A percentile compares a stretch with the other conserved stretches of the same genome.
These are phyloP conservation scores for Rhizomucor pusillus DNA, from an alignment of 371 early-diverging fungal species.

Conservation along the genomic window DNA sequence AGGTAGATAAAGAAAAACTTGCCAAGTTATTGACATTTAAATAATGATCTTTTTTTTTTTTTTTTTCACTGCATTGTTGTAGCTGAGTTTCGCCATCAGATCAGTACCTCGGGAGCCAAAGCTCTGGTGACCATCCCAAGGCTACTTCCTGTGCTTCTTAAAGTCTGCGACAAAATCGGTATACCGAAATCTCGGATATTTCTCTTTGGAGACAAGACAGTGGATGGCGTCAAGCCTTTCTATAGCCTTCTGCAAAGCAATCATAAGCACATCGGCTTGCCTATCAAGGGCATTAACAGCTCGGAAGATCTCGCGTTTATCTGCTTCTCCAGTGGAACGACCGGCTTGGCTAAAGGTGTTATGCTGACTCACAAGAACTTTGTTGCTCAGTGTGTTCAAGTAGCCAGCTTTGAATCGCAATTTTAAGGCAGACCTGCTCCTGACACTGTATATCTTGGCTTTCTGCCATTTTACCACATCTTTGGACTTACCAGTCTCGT, in stretches of 20 bases:
- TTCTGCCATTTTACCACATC: constrained; percentile 82
- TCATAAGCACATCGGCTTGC: constrained; percentile 8
- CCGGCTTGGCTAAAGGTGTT: constrained; percentile 59
- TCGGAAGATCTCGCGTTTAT: constrained; percentile 62
- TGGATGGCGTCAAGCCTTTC: constrained; percentile 20
- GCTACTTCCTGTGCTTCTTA: constrained; percentile 38
- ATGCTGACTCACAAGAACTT: constrained; percentile 40
- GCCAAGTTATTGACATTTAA: no score
- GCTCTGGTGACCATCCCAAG: constrained; percentile 48
- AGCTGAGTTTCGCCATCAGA: constrained; percentile 71
- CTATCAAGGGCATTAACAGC: constrained; percentile 11
- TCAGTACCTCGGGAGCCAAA: constrained; percentile 63
- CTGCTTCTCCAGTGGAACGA: constrained; percentile 86
- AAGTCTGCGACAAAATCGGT: constrained; percentile 46
- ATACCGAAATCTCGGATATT: constrained; percentile 50
- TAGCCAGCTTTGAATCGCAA: constrained; percentile 20
- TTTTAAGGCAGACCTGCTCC: no score
- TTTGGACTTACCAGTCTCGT: constrained; percentile 61
- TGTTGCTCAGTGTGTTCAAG: constrained; percentile 25
- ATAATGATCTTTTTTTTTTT: background rate
- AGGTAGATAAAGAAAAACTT: constrained; percentile 19
- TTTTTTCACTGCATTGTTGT: background rate
- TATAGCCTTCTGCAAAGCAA: background rate
- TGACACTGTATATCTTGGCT: constrained; percentile 52
- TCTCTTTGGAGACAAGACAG: constrained; percentile 46